A percentile compares a stretch with the other conserved stretches of the same genome.
Conservation (phyloP, 805 yeast species). For the Wickerhamomyces tratensis region DNA sequence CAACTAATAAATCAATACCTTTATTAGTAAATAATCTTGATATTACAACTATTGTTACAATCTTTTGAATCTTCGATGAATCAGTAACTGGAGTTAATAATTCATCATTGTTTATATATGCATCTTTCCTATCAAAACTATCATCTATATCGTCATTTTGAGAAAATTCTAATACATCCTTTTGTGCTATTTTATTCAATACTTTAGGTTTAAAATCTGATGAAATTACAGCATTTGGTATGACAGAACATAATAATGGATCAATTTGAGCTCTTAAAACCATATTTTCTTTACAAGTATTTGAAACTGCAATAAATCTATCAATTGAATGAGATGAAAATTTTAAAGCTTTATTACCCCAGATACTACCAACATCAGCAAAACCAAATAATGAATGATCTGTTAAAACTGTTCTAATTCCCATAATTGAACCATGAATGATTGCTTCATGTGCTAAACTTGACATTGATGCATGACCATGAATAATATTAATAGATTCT, state of each 20-base stretch:
- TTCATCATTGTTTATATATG: no score
- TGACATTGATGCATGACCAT: constrained; percentile 90
- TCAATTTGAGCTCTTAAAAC: constrained; percentile 79
- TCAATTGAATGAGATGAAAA: constrained; percentile 82
- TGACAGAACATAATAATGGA: constrained; percentile 74
- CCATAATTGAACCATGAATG: constrained; percentile 90
- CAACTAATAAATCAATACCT: constrained; percentile 85
- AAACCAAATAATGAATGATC: constrained; percentile 96
- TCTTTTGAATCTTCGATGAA: constrained; percentile 14
- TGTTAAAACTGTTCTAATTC: constrained; percentile 82
- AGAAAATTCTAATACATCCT: no score
- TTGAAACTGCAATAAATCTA: constrained; percentile 92
- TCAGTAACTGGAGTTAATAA: background rate
- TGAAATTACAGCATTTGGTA: constrained; percentile 92
- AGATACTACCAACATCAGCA: constrained; percentile 71
- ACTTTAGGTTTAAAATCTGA: constrained; percentile 57
- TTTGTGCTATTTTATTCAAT: background rate
- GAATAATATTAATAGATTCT: constrained; percentile 81
- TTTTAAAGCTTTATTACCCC: constrained; percentile 79
- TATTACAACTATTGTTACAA: constrained; percentile 77
- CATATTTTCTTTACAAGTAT: constrained; percentile 93
- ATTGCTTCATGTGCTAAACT: constrained; percentile 84
- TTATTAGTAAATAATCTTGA: constrained; percentile 91
- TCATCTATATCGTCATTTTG: no score
- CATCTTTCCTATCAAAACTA: no score